Percentiles rank a stretch among this genome's conserved stretches.
Conservation (phyloP, 306 rosid species). For the Inga laurina region DNA sequence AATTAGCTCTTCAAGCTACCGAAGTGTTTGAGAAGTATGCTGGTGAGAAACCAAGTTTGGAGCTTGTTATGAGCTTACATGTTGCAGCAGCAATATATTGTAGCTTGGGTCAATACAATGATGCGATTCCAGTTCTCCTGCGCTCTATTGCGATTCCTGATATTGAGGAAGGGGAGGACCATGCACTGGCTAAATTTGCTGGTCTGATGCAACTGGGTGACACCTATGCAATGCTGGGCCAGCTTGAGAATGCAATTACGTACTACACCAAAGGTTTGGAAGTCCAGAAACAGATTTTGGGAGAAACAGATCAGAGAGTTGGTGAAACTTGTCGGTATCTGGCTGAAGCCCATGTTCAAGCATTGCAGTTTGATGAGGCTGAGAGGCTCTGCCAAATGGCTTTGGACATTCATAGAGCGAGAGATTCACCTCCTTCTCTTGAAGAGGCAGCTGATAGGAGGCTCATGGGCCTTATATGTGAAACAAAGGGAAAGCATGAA, state of each 20-base stretch:
- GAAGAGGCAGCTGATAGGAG: conserved; percentile 98
- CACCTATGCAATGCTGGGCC: conserved; percentile 94
- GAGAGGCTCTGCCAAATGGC: conserved; percentile 87
- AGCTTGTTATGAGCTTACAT: conserved; percentile 85
- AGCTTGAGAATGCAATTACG: conserved; percentile 78
- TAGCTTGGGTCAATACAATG: conserved; percentile 75
- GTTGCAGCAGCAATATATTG: conserved; percentile 88
- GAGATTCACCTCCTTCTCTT: conserved; percentile 65
- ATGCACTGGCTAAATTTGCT: conserved; percentile 95
- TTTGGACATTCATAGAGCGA: conserved; percentile 78
- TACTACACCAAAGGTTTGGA: conserved; percentile 80
- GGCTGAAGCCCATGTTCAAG: conserved; percentile 98
- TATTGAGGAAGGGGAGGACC: conserved; percentile 69
- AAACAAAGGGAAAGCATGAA: conserved; percentile 88
- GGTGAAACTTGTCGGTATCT: conserved; percentile 95
- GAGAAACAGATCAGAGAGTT: conserved; percentile 83
- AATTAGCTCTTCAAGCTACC: conserved; percentile 74
- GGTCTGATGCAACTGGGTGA: conserved; percentile 99
- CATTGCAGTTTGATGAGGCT: conserved; percentile 84
- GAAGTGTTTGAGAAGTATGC: conserved; percentile 64
- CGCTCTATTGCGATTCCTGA: conserved; percentile 76
- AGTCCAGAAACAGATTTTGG: conserved; percentile 80
- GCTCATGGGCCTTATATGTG: conserved; percentile 97
- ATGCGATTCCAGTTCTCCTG: conserved; percentile 84
- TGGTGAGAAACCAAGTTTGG: conserved; percentile 71